Base-by-base conservation (phyloP, 2,329 filamentous ascomycete species). In the Clonostachys solani region DNA sequence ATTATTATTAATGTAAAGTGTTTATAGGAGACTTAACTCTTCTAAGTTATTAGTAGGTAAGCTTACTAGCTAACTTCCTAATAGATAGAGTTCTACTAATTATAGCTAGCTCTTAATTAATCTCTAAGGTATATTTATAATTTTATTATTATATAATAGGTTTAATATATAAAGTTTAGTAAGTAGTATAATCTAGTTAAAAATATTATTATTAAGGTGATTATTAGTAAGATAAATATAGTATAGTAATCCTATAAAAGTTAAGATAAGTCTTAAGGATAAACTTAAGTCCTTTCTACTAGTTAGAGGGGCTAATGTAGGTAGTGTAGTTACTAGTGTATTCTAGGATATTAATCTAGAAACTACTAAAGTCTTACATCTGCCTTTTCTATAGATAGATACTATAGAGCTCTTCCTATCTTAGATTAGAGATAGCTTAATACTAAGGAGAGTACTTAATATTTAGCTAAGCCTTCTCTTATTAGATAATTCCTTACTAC, bases 1-100 rank as follows among this genome's bases (percentile, higher is more conserved):
- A 72, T 99, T 99, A 62, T 87, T 88, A 69, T 99, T 99, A 69
- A 99, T 89, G 63, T 97, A 91, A 7, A 99, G 78, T 5, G 95
- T 84, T 63, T 94, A 92, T 36, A 99, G 76, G 45, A 89, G 81
- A 59, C 88, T 91, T 49, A 87, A 86, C 60, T 96, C 90, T 66
- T 96, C 92, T 41, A 99, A 74, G 58, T 99, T 94, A 66, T 99
- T 94, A 0, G 91, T 89, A 3, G 94, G 94, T 37, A 99, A 72
- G 13, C 86, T 92, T 1, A 91, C 95, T 46, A 99, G 73, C 57
- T 96, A 91, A 58, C 99, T 99, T 29, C 94, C 92, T 3, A 94
- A 97, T 5, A 99, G 75, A 60, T 97, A 97, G 13, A 99, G 75
- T 67, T 99, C 94, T 1, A 89, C 84, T 13, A 99, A 79, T 59